phyloP scores from a whole-genome alignment of 1,284 basidiomycete genomes.

The Boletus albobrunnescens region DNA sequence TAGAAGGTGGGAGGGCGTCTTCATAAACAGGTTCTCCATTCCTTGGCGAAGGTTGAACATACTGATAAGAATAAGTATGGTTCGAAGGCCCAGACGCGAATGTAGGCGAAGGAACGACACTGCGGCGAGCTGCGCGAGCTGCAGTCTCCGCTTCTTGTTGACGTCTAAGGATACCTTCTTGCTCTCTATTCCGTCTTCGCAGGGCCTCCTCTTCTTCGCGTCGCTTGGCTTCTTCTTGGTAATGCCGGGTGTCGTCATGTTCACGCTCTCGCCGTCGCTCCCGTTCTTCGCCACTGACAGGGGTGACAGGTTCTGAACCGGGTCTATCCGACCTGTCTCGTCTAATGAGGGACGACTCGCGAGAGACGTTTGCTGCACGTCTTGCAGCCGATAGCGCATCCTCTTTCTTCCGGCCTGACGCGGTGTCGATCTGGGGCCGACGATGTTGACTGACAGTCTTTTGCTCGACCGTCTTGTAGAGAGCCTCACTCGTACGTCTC shows the following conservation, averaged over 20 bases:
- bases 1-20: constrained; percentile 28
- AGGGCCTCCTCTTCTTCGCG: constrained; percentile 33
- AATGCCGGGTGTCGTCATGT: constrained; percentile 16
- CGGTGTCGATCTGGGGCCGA: constrained; percentile 30
- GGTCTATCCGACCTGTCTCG: constrained; percentile 28
- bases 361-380: constrained; percentile 25
- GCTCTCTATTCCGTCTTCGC: constrained; percentile 38
- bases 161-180: constrained; percentile 44
- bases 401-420: constrained; percentile 24
- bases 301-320: constrained; percentile 27
- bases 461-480: constrained; percentile 25
- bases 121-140: constrained; percentile 27
- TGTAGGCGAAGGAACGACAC: constrained; percentile 20
- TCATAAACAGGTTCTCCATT: constrained; percentile 23
- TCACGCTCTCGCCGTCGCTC: constrained; percentile 28
- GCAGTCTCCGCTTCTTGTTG: constrained; percentile 41
- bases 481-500: constrained; percentile 16
- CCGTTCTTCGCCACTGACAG: constrained; percentile 26
- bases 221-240: constrained; percentile 26
- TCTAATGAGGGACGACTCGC: constrained; percentile 23
- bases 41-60: constrained; percentile 23
- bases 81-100: constrained; percentile 17
- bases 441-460: constrained; percentile 13
- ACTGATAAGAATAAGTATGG: constrained; percentile 23
- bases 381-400: constrained; percentile 25